Evolutionary conservation across 1,139 yeast species (phyloP).

Genomic region (Sugiyamaella pinicola): DNA sequence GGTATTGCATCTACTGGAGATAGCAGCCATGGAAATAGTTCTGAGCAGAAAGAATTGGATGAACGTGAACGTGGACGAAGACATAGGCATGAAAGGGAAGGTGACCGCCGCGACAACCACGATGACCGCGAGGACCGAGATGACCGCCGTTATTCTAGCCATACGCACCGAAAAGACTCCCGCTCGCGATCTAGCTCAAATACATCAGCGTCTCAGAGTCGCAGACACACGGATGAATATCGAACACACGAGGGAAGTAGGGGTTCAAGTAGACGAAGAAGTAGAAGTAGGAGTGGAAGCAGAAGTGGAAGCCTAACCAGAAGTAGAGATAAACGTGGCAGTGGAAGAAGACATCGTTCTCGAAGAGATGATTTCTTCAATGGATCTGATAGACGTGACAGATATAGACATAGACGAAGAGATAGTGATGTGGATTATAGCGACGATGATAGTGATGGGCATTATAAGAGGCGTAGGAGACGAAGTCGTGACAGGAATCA

Average conservation of each 20-base stretch:
- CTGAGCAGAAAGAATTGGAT: too few species aligned
- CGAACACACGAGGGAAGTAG: conserved; percentile 13
- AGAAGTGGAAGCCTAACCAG: conserved; percentile 17
- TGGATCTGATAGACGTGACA: not conserved
- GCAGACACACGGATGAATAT: not conserved
- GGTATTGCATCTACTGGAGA: not conserved
- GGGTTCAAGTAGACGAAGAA: conserved; percentile 11
- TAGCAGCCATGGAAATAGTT: too few species aligned
- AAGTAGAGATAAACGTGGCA: conserved; percentile 7
- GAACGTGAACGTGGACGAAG: not conserved
- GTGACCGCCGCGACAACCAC: not conserved
- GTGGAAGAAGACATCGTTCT: not conserved
- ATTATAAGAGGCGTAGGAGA: conserved; percentile 1
- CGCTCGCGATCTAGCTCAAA: not conserved
- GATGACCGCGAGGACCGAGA: not conserved
- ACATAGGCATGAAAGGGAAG: too few species aligned
- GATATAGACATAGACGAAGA: conserved; percentile 1
- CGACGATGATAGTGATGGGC: conserved; percentile 1
- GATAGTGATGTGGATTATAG: conserved; percentile 2
- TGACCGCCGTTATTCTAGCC: not conserved
- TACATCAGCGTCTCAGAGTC: not conserved
- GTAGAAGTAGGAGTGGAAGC: conserved; percentile 16
- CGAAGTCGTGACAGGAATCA: conserved; percentile 8
- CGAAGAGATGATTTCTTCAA: conserved; percentile 14
- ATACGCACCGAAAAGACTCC: not conserved